Evolutionary conservation across 495 filamentous ascomycete genomes (phyloP).

Genomic region (Tuber microsphaerosporum): DNA sequence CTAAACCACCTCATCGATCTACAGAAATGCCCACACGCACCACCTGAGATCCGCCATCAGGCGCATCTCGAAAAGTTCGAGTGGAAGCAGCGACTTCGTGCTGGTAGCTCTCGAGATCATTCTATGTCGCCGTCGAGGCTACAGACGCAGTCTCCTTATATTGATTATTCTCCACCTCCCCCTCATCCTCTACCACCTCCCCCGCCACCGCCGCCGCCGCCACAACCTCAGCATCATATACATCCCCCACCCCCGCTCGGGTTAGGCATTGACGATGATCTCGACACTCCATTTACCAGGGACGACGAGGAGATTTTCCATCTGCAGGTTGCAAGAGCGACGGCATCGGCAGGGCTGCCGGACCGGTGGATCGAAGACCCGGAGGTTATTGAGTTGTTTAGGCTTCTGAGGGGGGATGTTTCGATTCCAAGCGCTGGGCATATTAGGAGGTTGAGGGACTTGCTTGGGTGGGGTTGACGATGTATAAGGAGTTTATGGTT

Average conservation of each 20-base stretch:
- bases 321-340: neutral
- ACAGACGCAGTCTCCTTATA: neutral
- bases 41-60: neutral
- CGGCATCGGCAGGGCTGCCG: neutral
- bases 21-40: neutral
- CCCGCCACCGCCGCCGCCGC: neutral
- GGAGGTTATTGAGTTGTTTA: neutral
- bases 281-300: neutral
- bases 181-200: neutral
- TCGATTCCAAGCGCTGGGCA: neutral
- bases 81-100: neutral
- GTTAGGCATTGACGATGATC: neutral
- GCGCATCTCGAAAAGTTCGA: neutral
- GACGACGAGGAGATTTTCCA: neutral
- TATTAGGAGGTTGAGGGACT: neutral
- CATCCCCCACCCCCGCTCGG: neutral
- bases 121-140: neutral
- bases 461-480: neutral
- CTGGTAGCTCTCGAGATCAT: neutral
- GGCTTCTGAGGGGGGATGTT: neutral
- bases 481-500: neutral
- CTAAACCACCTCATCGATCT: slow-evolving; percentile 1
- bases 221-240: neutral
- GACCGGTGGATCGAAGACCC: slow-evolving; percentile 4
- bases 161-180: neutral